Evolutionary conservation across 2,329 filamentous ascomycete species (phyloP), one percentile per base, ranked within the genome.

Genomic region (Diplodia seriata): DNA sequence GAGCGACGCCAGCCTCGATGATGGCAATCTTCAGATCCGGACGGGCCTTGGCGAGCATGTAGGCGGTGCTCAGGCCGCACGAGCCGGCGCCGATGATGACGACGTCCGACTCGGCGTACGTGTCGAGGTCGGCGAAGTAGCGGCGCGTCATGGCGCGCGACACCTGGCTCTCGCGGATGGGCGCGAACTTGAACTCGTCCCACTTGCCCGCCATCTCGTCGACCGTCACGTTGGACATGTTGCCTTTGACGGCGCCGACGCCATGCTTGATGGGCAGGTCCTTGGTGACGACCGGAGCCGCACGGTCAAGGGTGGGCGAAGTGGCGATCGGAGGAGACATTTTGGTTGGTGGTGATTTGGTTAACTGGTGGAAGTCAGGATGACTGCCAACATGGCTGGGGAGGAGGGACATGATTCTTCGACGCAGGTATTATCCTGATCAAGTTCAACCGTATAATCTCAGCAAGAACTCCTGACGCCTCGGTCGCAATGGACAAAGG

Each of bases 351-450:
- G 47, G 74, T 76, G 80, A 82, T 81, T 80, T 68, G 43, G 53
- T 57, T 59, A 72, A 74, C 70, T 77, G 78, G 72, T 23, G 70
- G 76, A 78, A 71, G 66, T 75, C 72, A 69, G 57, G 18, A 50
- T 29, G 38, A 4, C 59, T 63, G 59, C 18, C 50, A 15, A 43
- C 33, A 26, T 71, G 75, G 74, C 78, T 77, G 75, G 79, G 82
- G 71, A 81, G 83, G 83, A 86, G 87, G 59, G 87, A 92, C 92
- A 97, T 96, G 93, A 95, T 97, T 91, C 93, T 97, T 93, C 66
- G 66, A 67, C 93, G 93, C 93, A 93, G 91, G 92, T 92, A 95
- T 95, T 94, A 94, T 94, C 92, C 91, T 92, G 91, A 94, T 94
- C 92, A 94, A 94, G 91, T 94, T 93, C 83, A 85, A 90, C 92